Evolutionary conservation across 371 early-diverging fungal genomes (phyloP).

Genomic region (Coelomomyces lativittatus): DNA sequence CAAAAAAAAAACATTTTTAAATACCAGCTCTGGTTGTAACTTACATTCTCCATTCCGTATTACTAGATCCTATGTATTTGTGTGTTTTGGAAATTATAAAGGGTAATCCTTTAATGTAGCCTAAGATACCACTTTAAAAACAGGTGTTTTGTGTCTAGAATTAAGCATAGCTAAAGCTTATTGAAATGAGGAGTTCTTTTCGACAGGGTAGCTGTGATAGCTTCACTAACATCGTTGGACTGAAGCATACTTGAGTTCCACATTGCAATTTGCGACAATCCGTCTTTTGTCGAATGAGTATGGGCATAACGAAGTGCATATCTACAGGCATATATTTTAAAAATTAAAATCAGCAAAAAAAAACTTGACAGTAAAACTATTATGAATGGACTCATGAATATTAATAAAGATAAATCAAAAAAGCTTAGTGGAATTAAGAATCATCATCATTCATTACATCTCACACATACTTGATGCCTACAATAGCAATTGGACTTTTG

Average conservation of each 20-base stretch:
- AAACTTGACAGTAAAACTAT: no score
- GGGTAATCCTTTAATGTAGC: no score
- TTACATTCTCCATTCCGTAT: no score
- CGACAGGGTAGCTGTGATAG: slow-evolving; percentile 28
- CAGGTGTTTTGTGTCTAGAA: not conserved
- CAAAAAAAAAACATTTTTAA: no score
- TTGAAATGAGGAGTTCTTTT: slow-evolving; percentile 38
- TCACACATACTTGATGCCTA: slow-evolving; percentile 69
- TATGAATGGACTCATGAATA: not conserved
- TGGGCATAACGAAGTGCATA: slow-evolving; percentile 69
- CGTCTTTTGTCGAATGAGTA: slow-evolving; percentile 73
- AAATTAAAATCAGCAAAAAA: no score
- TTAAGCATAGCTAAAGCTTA: slow-evolving; percentile 27
- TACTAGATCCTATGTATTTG: no score
- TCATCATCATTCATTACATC: no score
- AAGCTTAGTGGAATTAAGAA: no score
- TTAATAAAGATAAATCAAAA: not conserved
- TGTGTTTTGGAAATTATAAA: no score
- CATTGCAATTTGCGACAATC: slow-evolving; percentile 63
- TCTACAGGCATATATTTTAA: no score
- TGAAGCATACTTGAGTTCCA: slow-evolving; percentile 71
- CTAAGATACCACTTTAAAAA: no score
- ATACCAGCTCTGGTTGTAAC: no score
- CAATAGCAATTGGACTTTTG: slow-evolving; percentile 74
- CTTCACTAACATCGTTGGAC: slow-evolving; percentile 30